A percentile compares a stretch with the other conserved stretches of the same genome.
Conservation (phyloP, 1,284 basidiomycete species). For the Leccinum ponderosum region DNA sequence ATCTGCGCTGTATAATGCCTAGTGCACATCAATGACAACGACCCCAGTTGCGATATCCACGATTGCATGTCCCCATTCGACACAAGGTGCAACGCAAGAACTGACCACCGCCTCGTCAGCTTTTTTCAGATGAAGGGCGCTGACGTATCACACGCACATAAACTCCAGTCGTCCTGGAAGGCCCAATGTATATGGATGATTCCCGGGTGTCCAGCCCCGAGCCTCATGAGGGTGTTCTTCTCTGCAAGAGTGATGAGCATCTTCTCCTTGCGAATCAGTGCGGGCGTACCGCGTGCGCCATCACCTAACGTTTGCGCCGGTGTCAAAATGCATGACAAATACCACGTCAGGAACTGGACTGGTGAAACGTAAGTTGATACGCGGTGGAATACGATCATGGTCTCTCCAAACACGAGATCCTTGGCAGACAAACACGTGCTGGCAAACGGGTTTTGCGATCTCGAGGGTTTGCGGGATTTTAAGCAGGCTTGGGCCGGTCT, state of each 20-base stretch:
- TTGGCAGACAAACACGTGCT: too few species aligned
- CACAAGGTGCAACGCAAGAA: constrained; percentile 89
- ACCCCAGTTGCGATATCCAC: constrained; percentile 80
- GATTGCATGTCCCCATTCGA: constrained; percentile 87
- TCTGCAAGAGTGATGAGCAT: constrained; percentile 63
- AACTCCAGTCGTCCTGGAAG: constrained; percentile 81
- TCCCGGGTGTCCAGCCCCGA: constrained; percentile 77
- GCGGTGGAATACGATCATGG: too few species aligned
- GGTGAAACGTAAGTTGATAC: too few species aligned
- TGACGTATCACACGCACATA: constrained; percentile 52
- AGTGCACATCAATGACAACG: constrained; percentile 73
- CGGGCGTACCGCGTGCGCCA: too few species aligned
- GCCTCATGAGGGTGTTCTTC: constrained; percentile 60
- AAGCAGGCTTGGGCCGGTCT: too few species aligned
- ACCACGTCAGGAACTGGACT: too few species aligned
- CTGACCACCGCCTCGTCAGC: constrained; percentile 42
- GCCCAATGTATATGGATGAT: constrained; percentile 81
- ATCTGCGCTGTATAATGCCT: constrained; percentile 88
- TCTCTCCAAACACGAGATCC: too few species aligned
- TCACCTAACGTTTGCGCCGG: too few species aligned
- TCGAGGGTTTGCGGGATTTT: too few species aligned
- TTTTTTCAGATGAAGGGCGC: not conserved
- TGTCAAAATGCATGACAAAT: too few species aligned
- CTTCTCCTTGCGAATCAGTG: constrained; percentile 64
- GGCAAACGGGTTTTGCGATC: too few species aligned